Conservation (phyloP, 139 green algal genomes). For the Marvania coccoides region DNA sequence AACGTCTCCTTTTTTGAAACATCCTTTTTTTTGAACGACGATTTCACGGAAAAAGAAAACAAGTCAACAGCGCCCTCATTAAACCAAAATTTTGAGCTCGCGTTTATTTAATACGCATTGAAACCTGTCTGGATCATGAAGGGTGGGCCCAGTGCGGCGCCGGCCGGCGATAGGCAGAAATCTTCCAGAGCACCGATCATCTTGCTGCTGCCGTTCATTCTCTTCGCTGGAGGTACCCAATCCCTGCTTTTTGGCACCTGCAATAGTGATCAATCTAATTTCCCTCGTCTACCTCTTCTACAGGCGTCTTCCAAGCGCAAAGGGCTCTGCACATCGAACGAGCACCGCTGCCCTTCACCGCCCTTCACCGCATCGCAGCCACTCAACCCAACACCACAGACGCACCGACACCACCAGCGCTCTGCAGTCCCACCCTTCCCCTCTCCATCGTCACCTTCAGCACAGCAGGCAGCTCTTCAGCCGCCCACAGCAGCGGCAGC, state of each 20-base stretch:
- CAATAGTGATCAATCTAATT: not conserved
- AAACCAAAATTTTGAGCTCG: not conserved
- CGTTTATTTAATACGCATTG: not conserved
- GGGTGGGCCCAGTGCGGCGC: not conserved
- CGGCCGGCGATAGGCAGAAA: not conserved
- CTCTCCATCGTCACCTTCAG: not conserved
- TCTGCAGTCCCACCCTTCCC: not conserved
- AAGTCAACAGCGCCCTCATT: not conserved
- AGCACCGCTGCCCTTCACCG: not conserved
- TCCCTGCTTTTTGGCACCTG: not conserved
- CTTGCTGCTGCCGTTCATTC: not conserved
- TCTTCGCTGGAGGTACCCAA: not conserved
- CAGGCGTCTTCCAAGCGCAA: constrained; percentile 6
- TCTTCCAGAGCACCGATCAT: not conserved
- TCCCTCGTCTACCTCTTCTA: not conserved
- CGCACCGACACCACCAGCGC: not conserved
- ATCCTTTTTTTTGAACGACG: too few species aligned
- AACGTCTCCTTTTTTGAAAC: not conserved
- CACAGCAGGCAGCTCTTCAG: too few species aligned
- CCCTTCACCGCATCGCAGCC: not conserved
- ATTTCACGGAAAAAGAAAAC: too few species aligned
- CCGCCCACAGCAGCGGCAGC: not conserved
- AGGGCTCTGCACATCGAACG: not conserved
- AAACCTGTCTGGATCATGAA: not conserved
- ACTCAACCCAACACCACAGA: not conserved